A percentile compares a stretch with the other conserved stretches of the same genome.
phyloP scores from a whole-genome alignment of 2,329 filamentous ascomycete species.

The Colletotrichum coccodes region DNA sequence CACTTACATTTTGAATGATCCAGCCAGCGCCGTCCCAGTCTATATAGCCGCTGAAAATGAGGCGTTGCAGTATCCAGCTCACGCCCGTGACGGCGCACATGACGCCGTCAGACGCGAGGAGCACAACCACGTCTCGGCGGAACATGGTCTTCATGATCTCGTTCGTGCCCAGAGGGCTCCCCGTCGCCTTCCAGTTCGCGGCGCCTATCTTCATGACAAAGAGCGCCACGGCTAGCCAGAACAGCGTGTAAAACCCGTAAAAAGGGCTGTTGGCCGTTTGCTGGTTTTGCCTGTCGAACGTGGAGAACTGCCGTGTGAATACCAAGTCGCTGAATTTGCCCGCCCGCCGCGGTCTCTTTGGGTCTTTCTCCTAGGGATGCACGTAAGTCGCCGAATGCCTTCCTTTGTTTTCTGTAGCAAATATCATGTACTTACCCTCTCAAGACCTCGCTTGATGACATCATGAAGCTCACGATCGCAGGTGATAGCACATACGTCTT shows the following conservation, averaged over 20 bases:
- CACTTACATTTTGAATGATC: constrained; percentile 74
- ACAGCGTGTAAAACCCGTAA: constrained; percentile 82
- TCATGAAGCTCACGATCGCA: constrained; percentile 37
- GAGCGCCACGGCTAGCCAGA: constrained; percentile 77
- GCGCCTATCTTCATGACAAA: constrained; percentile 74
- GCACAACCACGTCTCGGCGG: constrained; percentile 59
- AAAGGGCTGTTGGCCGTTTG: constrained; percentile 74
- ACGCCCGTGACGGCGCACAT: constrained; percentile 75
- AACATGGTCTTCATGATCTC: constrained; percentile 79
- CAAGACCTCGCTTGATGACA: constrained; percentile 26
- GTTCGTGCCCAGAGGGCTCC: constrained; percentile 75
- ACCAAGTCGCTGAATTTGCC: constrained; percentile 61
- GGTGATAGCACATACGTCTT: constrained; percentile 40
- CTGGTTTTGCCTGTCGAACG: constrained; percentile 79
- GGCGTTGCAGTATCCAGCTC: constrained; percentile 72
- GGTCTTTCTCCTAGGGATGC: constrained; percentile 21
- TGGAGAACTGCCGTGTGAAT: constrained; percentile 78
- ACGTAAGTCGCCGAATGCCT: not conserved
- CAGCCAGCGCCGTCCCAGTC: constrained; percentile 77
- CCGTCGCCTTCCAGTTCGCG: constrained; percentile 75
- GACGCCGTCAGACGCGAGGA: constrained; percentile 72
- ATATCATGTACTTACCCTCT: constrained; percentile 10
- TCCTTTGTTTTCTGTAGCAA: not conserved
- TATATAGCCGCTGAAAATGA: constrained; percentile 67
- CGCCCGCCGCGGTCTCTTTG: constrained; percentile 14